These are phyloP conservation scores for Apiotrichum gamsii DNA, from an alignment of 1,284 basidiomycete species.

Conservation along the genomic window DNA sequence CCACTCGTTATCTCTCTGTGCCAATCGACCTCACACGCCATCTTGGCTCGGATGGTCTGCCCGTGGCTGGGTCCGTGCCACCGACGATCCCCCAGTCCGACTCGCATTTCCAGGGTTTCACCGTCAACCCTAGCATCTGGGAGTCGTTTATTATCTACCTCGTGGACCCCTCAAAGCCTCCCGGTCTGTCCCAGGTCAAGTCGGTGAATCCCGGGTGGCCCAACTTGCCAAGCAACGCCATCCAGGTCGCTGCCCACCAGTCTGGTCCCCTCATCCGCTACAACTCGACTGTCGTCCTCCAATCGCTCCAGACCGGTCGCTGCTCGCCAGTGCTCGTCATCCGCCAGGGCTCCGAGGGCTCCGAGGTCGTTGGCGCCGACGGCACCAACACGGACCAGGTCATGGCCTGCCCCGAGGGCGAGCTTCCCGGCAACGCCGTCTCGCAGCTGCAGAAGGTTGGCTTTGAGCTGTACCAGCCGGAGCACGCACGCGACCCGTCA, in stretches of 20 bases:
- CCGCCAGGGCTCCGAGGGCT: constrained; percentile 85
- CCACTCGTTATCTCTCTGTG: constrained; percentile 91
- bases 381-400: constrained; percentile 24
- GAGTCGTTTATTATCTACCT: constrained; percentile 84
- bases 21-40: constrained; percentile 82
- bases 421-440: constrained; percentile 86
- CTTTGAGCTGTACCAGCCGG: constrained; percentile 73
- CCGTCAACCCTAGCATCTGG: constrained; percentile 50
- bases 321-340: constrained; percentile 89
- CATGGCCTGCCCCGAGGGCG: constrained; percentile 61
- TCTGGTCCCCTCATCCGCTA: constrained; percentile 70
- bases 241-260: constrained; percentile 49
- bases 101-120: constrained; percentile 42
- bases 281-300: constrained; percentile 91
- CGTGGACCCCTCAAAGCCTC: constrained; percentile 63
- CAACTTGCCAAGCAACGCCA: constrained; percentile 79
- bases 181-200: constrained; percentile 67
- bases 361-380: constrained; percentile 78
- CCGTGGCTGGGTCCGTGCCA: constrained; percentile 61
- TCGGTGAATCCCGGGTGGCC: constrained; percentile 56
- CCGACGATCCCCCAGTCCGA: constrained; percentile 11
- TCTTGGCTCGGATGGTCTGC: constrained; percentile 80
- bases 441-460: constrained; percentile 91
- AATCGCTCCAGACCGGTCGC: constrained; percentile 87
- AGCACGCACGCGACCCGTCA: constrained; percentile 15